Percentiles rank a stretch among this genome's conserved stretches.
phyloP scores from a whole-genome alignment of 306 rosid species.

The Castanospermum australe region DNA sequence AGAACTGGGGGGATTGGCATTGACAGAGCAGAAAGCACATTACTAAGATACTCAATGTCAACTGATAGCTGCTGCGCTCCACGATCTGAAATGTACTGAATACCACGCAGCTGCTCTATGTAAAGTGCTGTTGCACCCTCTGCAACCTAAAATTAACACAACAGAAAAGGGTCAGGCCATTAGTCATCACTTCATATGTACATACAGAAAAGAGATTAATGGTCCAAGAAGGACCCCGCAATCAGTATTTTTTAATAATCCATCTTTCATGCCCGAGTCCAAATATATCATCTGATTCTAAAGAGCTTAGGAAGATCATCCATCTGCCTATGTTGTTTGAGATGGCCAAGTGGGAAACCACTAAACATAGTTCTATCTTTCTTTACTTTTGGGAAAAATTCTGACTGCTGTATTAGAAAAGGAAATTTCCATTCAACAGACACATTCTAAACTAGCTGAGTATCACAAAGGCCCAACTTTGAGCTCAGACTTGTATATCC shows the following conservation, averaged over 20 bases:
- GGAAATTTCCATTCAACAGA: not conserved
- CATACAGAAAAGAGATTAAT: not conserved
- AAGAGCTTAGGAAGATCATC: not conserved
- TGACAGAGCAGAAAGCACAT: slow-evolving; percentile 89
- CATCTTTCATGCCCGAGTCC: not conserved
- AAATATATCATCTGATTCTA: not conserved
- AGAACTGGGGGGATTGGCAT: slow-evolving; percentile 85
- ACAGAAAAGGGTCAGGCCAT: not conserved
- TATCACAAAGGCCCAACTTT: not conserved
- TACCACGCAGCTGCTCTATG: slow-evolving; percentile 87
- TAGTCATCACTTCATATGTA: not conserved
- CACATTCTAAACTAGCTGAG: not conserved
- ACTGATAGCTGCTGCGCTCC: slow-evolving; percentile 92
- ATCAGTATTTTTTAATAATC: not conserved
- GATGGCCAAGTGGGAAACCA: not conserved
- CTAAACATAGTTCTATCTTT: not conserved
- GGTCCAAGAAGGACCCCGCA: not conserved
- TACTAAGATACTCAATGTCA: slow-evolving; percentile 89
- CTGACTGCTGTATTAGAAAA: not conserved
- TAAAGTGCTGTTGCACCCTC: slow-evolving; percentile 97
- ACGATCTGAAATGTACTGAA: slow-evolving; percentile 82
- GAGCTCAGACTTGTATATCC: not conserved
- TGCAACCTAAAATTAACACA: slow-evolving; percentile 62
- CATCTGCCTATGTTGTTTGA: not conserved
- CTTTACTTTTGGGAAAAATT: not conserved